Percentiles rank a stretch among this genome's conserved stretches.
Conservation (phyloP, 768 basidiomycete genomes). For the Suillus fuscotomentosus region DNA sequence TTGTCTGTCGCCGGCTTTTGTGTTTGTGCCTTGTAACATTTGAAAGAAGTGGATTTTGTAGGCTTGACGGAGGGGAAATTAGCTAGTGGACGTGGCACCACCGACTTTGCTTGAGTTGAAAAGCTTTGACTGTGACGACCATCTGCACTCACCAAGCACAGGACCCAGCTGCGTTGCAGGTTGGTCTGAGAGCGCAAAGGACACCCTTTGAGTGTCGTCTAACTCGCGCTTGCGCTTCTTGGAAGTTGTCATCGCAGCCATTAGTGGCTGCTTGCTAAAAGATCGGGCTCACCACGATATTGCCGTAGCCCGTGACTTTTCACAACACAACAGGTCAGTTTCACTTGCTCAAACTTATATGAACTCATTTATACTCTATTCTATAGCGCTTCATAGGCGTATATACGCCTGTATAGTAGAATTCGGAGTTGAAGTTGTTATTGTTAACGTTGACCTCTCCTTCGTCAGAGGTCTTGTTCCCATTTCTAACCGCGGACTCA, state of each 20-base stretch:
- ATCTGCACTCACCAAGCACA: constrained; percentile 46
- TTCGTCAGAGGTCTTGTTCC: constrained; percentile 15
- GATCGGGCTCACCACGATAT: constrained; percentile 6
- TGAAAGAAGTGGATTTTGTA: constrained; percentile 57
- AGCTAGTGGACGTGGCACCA: constrained; percentile 34
- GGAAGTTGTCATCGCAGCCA: constrained; percentile 25
- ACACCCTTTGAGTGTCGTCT: constrained; percentile 32
- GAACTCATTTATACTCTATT: constrained; percentile 3
- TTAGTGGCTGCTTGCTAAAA: constrained; percentile 10
- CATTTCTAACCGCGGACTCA: constrained; percentile 13
- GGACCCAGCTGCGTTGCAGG: constrained; percentile 43
- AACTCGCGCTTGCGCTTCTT: constrained; percentile 52
- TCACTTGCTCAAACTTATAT: neutral
- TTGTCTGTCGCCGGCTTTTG: constrained; percentile 27
- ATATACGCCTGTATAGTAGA: constrained; percentile 17
- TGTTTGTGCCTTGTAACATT: constrained; percentile 52
- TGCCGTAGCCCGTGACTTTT: constrained; percentile 4
- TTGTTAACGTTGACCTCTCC: constrained; percentile 17
- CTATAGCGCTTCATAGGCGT: constrained; percentile 8
- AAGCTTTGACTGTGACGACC: constrained; percentile 21
- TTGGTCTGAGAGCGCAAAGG: constrained; percentile 36
- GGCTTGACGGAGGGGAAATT: constrained; percentile 67
- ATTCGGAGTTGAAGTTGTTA: constrained; percentile 16
- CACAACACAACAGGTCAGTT: constrained; percentile 19
- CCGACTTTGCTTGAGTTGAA: constrained; percentile 7